These are phyloP conservation scores for Nasturtium officinale DNA, from an alignment of 345 rosid genomes.

Conservation along the genomic window DNA sequence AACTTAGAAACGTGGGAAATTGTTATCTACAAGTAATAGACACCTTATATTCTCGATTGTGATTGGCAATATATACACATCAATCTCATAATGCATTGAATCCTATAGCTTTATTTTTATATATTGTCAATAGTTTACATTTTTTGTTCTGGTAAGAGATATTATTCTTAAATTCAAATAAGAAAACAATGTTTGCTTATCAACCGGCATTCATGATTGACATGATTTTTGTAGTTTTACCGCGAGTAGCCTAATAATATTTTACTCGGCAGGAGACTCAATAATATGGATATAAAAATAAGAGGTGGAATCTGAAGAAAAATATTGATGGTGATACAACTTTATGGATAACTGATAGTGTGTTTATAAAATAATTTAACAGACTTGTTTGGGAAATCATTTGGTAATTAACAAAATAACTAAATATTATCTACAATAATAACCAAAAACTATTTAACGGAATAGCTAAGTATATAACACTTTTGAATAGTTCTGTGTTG, in stretches of 20 bases:
- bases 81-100: conserved; percentile 25
- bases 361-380: neutral
- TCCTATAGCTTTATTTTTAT: neutral
- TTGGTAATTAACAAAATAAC: too few relatives aligned
- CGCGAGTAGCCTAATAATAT: neutral
- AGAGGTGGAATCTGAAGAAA: too few relatives aligned
- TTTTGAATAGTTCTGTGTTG: too few relatives aligned
- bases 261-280: neutral
- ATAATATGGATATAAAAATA: neutral
- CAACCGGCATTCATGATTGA: neutral
- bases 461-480: too few relatives aligned
- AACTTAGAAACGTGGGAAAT: conserved; percentile 65
- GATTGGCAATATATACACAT: conserved; percentile 39
- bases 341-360: too few relatives aligned
- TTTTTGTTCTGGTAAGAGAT: neutral
- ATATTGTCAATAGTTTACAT: neutral
- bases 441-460: neutral
- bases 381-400: too few relatives aligned
- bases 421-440: too few relatives aligned
- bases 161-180: neutral
- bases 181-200: neutral
- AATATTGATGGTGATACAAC: too few relatives aligned
- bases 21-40: conserved; percentile 73
- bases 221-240: neutral
- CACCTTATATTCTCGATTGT: conserved; percentile 51